A percentile compares a stretch with the other conserved stretches of the same genome.
These are phyloP conservation scores for Aspergillus ruber DNA, from an alignment of 2,329 filamentous ascomycete species.

Conservation along the genomic window DNA sequence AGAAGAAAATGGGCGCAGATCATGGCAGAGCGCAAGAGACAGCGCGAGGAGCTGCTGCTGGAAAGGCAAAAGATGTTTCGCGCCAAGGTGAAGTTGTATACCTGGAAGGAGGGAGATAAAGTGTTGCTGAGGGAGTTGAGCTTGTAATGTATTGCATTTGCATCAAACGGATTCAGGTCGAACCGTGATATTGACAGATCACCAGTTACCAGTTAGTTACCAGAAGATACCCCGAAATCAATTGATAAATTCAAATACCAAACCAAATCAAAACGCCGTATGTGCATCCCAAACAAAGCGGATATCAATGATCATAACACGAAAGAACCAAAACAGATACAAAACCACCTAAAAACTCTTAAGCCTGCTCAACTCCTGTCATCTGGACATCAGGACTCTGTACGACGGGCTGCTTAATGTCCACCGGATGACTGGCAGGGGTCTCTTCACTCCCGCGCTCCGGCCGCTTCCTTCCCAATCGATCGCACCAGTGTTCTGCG, in stretches of 20 bases:
- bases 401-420: conserved; percentile 22
- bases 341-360: conserved; percentile 1
- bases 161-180: too few relatives aligned
- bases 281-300: conserved; percentile 7
- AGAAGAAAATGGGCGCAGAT: conserved; percentile 8
- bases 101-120: conserved; percentile 2
- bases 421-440: conserved; percentile 15
- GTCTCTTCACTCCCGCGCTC: conserved; percentile 15
- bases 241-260: neutral
- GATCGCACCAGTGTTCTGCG: conserved; percentile 85
- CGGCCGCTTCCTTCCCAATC: conserved; percentile 53
- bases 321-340: neutral
- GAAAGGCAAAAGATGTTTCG: neutral
- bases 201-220: neutral
- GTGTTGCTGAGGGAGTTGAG: conserved; percentile 4
- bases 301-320: conserved; percentile 19
- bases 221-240: neutral
- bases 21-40: conserved; percentile 6
- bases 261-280: neutral
- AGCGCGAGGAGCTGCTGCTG: neutral
- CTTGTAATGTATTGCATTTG: neutral
- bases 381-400: conserved; percentile 28
- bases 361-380: conserved; percentile 27
- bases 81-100: conserved; percentile 5
- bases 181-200: conserved; percentile 12